These are phyloP conservation scores for Yamadazyma takamatsuzukensis DNA, from an alignment of 805 yeast species.

Conservation along the genomic window DNA sequence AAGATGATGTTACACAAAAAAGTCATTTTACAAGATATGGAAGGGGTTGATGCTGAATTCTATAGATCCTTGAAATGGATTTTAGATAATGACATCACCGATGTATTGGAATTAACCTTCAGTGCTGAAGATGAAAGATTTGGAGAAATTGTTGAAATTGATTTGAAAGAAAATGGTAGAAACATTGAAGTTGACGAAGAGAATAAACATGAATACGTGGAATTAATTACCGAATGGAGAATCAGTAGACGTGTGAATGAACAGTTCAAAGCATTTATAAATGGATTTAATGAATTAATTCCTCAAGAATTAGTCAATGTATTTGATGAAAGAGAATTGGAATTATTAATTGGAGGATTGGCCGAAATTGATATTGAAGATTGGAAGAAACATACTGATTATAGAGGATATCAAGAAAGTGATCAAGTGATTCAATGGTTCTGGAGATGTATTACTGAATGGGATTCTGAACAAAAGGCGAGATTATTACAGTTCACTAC, in stretches of 20 bases:
- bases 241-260: slow-evolving; percentile 89
- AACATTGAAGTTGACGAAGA: slow-evolving; percentile 91
- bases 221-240: slow-evolving; percentile 93
- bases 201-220: slow-evolving; percentile 92
- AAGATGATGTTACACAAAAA: slow-evolving; percentile 96
- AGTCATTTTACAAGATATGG: slow-evolving; percentile 95
- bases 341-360: slow-evolving; percentile 94
- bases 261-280: slow-evolving; percentile 93
- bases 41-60: slow-evolving; percentile 97
- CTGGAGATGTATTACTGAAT: slow-evolving; percentile 88
- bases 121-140: slow-evolving; percentile 89
- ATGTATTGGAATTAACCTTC: slow-evolving; percentile 79
- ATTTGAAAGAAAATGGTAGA: slow-evolving; percentile 84
- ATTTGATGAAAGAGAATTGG: slow-evolving; percentile 96
- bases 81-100: slow-evolving; percentile 87
- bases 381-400: slow-evolving; percentile 99
- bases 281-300: slow-evolving; percentile 94
- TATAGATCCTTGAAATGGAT: slow-evolving; percentile 95
- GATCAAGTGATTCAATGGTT: slow-evolving; percentile 99
- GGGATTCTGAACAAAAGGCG: slow-evolving; percentile 97
- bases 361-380: slow-evolving; percentile 97
- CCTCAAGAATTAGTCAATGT: slow-evolving; percentile 96
- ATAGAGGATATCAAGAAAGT: slow-evolving; percentile 94
- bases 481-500: slow-evolving; percentile 95
- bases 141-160: slow-evolving; percentile 87